These are phyloP conservation scores for Bruguiera gymnorhiza DNA, from an alignment of 345 rosid species.

Conservation along the genomic window DNA sequence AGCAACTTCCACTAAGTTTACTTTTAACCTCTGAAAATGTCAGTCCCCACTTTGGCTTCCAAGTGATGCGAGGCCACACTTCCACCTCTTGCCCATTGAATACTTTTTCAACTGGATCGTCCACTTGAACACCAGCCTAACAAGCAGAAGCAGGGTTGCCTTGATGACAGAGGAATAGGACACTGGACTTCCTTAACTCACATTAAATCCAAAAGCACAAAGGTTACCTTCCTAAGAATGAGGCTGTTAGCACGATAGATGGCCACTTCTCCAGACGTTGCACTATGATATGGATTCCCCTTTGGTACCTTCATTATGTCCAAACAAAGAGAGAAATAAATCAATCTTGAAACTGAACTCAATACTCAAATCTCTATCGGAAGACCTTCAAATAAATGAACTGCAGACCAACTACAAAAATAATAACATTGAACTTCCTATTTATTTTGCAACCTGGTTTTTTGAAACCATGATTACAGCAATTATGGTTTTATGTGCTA, in stretches of 20 bases:
- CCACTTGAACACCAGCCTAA: slow-evolving; percentile 76
- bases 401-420: no score
- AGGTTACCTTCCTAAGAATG: slow-evolving; percentile 58
- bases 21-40: slow-evolving; percentile 63
- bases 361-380: neutral
- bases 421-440: no score
- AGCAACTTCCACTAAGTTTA: slow-evolving; percentile 58
- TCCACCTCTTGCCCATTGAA: slow-evolving; percentile 92
- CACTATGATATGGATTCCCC: slow-evolving; percentile 94
- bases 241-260: slow-evolving; percentile 74
- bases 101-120: slow-evolving; percentile 54
- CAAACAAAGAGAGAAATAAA: neutral
- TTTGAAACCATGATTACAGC: no score
- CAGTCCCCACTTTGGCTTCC: slow-evolving; percentile 92
- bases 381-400: no score
- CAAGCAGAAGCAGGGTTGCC: slow-evolving; percentile 18
- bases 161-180: slow-evolving; percentile 3
- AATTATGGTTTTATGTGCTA: no score
- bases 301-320: slow-evolving; percentile 59
- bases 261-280: slow-evolving; percentile 94
- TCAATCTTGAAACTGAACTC: slow-evolving; percentile 5
- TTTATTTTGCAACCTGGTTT: no score
- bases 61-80: slow-evolving; percentile 79
- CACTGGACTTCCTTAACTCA: neutral
- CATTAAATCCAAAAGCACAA: neutral